Percentiles rank a stretch among this genome's conserved stretches.
These are phyloP conservation scores for Buddleja alternifolia DNA, from an alignment of 257 asterid species.

Conservation along the genomic window DNA sequence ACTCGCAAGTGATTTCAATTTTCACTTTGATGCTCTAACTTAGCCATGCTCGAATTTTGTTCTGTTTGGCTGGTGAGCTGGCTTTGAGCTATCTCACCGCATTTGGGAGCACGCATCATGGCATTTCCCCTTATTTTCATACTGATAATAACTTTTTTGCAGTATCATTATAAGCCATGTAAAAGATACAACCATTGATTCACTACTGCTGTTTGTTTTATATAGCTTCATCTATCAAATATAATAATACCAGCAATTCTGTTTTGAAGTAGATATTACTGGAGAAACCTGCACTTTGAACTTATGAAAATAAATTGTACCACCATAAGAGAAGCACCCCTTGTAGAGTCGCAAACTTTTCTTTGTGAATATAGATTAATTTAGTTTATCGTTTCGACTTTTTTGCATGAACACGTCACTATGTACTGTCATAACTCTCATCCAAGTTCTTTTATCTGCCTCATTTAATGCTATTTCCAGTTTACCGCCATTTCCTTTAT, in stretches of 20 bases:
- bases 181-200: neutral
- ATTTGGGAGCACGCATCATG: too few relatives aligned
- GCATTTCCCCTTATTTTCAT: neutral
- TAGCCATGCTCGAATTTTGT: neutral
- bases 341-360: neutral
- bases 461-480: neutral
- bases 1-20: neutral
- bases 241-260: neutral
- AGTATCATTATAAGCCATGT: neutral
- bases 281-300: neutral
- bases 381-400: neutral
- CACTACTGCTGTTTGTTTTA: neutral
- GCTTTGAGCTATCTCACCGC: conserved; percentile 4
- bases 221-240: neutral
- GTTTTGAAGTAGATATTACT: neutral
- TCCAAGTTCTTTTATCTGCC: conserved; percentile 12
- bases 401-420: neutral
- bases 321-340: neutral
- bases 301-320: neutral
- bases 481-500: too few relatives aligned
- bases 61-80: neutral
- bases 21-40: neutral
- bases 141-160: neutral
- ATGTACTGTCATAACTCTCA: neutral
- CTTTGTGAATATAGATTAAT: neutral